These are phyloP conservation scores for Phaeomoniella chlamydospora DNA, from an alignment of 2,329 filamentous ascomycete genomes.

Conservation along the genomic window DNA sequence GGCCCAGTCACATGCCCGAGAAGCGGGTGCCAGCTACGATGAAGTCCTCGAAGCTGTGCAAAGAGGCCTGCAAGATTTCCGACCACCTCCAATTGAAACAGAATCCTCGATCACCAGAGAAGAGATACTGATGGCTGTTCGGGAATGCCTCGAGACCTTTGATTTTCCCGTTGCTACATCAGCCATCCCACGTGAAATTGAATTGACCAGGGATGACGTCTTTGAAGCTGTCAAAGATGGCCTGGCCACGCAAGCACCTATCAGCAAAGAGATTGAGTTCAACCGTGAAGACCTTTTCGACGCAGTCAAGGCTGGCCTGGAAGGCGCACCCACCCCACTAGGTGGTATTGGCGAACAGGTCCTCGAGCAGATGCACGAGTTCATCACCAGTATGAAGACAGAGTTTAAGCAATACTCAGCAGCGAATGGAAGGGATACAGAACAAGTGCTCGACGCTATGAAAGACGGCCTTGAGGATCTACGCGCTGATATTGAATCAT, in stretches of 20 bases:
- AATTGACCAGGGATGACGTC: constrained; percentile 39
- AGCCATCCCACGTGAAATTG: constrained; percentile 20
- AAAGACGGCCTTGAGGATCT: constrained; percentile 77
- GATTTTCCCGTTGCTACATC: constrained; percentile 48
- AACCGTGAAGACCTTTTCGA: constrained; percentile 41
- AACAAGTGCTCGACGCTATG: constrained; percentile 76
- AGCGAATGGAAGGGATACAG: constrained; percentile 65
- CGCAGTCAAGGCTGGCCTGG: constrained; percentile 41
- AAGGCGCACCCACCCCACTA: constrained; percentile 35
- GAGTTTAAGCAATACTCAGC: constrained; percentile 68
- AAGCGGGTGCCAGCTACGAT: constrained; percentile 56
- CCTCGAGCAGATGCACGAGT: constrained; percentile 42
- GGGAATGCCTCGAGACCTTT: constrained; percentile 75
- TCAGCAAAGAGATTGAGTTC: constrained; percentile 44
- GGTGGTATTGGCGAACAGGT: constrained; percentile 43
- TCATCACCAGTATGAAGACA: constrained; percentile 45
- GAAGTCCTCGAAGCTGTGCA: constrained; percentile 76
- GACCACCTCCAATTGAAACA: constrained; percentile 56
- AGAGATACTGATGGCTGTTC: constrained; percentile 69
- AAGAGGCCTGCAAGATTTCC: constrained; percentile 72
- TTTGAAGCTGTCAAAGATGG: constrained; percentile 45
- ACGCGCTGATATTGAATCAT: constrained; percentile 64
- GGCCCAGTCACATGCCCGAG: constrained; percentile 22
- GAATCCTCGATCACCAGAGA: constrained; percentile 56
- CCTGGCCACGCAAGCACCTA: constrained; percentile 31